phyloP scores from a whole-genome alignment of 2,329 filamentous ascomycete species.

The Talaromyces albobiverticillius region DNA sequence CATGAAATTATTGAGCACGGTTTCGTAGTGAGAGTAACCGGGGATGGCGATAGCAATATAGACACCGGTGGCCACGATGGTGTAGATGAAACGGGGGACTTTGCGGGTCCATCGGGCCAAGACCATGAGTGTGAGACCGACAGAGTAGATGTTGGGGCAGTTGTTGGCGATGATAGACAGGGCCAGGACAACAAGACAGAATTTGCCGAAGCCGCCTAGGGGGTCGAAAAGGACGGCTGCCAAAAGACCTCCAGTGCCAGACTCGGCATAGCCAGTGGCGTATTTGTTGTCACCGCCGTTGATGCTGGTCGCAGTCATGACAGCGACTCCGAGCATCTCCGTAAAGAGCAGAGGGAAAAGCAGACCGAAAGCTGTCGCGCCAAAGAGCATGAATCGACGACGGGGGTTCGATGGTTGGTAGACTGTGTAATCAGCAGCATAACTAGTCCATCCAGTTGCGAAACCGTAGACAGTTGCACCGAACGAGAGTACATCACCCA shows the following conservation, averaged over 20 bases:
- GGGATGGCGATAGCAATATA: constrained; percentile 70
- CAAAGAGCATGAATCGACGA: constrained; percentile 62
- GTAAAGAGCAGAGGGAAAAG: constrained; percentile 71
- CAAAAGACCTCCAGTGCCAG: constrained; percentile 65
- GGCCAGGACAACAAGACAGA: constrained; percentile 66
- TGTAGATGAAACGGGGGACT: constrained; percentile 68
- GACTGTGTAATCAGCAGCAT: constrained; percentile 75
- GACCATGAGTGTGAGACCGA: constrained; percentile 65
- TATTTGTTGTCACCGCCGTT: constrained; percentile 57
- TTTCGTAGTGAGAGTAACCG: constrained; percentile 62
- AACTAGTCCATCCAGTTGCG: constrained; percentile 70
- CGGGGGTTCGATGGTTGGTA: constrained; percentile 68
- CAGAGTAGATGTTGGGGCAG: constrained; percentile 70
- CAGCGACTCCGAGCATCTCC: constrained; percentile 68
- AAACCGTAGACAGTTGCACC: constrained; percentile 66
- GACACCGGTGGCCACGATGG: constrained; percentile 57
- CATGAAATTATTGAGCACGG: constrained; percentile 69
- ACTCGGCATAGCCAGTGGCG: constrained; percentile 51
- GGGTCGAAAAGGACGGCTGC: constrained; percentile 58
- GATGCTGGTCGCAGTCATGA: constrained; percentile 62
- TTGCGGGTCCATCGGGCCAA: constrained; percentile 57
- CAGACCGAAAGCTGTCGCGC: constrained; percentile 67
- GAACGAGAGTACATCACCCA: constrained; percentile 63
- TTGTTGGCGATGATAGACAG: constrained; percentile 69
- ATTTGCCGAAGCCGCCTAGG: constrained; percentile 67